These are phyloP conservation scores for Pythium biforme DNA, from an alignment of 352 stramenopile species.

Conservation along the genomic window DNA sequence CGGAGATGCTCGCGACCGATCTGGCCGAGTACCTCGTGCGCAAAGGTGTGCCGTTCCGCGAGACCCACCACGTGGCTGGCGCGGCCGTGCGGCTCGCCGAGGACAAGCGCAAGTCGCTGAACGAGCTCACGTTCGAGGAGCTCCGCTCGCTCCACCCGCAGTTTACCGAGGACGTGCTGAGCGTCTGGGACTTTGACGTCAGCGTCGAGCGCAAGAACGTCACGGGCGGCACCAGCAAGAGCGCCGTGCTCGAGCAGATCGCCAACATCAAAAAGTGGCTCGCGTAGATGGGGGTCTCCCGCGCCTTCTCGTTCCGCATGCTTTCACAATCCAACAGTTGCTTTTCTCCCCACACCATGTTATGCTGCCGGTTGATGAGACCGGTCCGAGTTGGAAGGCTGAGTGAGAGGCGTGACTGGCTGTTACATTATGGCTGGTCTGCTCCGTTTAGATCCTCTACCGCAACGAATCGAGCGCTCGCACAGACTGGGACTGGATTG, in stretches of 20 bases:
- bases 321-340: background rate
- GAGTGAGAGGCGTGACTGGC: too few relatives aligned
- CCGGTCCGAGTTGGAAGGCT: too few relatives aligned
- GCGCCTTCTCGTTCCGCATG: background rate
- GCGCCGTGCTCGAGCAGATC: conserved; percentile 79
- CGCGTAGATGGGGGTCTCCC: conserved; percentile 6
- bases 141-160: conserved; percentile 83
- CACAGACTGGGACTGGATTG: too few relatives aligned
- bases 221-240: conserved; percentile 79
- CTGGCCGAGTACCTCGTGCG: conserved; percentile 98
- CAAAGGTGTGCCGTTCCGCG: conserved; percentile 98
- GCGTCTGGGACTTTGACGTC: conserved; percentile 89
- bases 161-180: conserved; percentile 89
- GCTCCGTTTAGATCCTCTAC: too few relatives aligned
- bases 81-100: conserved; percentile 92
- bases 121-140: conserved; percentile 88
- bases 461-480: too few relatives aligned
- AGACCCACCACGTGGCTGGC: conserved; percentile 99
- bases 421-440: too few relatives aligned
- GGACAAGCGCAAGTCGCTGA: conserved; percentile 83
- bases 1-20: conserved; percentile 99
- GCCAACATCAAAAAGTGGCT: conserved; percentile 73
- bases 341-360: background rate
- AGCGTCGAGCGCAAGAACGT: conserved; percentile 92
- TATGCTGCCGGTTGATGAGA: too few relatives aligned